Evolutionary conservation across 192 early-diverging fungal genomes (phyloP), one percentile per base, ranked within the genome.

Genomic region (Phycomyces blakesleeanus): DNA sequence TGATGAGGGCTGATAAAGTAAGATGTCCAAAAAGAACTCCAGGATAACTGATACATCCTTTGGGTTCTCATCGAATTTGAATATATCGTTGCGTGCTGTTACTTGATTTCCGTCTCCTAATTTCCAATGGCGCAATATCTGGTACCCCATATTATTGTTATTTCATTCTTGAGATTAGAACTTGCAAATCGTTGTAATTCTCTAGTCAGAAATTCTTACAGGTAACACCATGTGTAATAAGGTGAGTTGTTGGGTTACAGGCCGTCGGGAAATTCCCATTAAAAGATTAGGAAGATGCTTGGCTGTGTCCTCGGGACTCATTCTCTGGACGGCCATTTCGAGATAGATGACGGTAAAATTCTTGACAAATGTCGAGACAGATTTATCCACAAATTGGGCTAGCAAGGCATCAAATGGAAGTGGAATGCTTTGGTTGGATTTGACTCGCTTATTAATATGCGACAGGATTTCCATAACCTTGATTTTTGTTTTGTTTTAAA

Each of bases 331-430:
- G 0, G 84, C 93, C 82, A 93, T 91, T 20, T 93, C 85, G 3
- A 98, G 59, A 50, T 94, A 98, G 63, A 98, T 86, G 5, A 96
- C 75, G 10, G 84, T 81, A 68, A 97, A 91, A 67, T 88, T 89
- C 51, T 84, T 85, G 15, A 93, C 83, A 51, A 91, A 78, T 12
- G 71, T 63, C 0, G 74, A 66, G 0, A 71, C 54, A 9, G 51
- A 61, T 1, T 68, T 55, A 14, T 77, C 65, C 10, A 75, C 78
- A 16, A 87, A 88, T 52, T 88, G 81, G 15, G 79, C 74, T 1
- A 93, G 39, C 1, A 98, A 71, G 16, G 83, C n/a, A 4, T 71
- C 62, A 0, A 84, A 67, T 12, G 93, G 93, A 11, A 93, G 67
- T 39, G 73, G 75, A 26, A 94, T 77, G 1, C 63, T 60, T 0